Conservation (phyloP, 176 grass and related monocot genomes). For the Oryza meridionalis region DNA sequence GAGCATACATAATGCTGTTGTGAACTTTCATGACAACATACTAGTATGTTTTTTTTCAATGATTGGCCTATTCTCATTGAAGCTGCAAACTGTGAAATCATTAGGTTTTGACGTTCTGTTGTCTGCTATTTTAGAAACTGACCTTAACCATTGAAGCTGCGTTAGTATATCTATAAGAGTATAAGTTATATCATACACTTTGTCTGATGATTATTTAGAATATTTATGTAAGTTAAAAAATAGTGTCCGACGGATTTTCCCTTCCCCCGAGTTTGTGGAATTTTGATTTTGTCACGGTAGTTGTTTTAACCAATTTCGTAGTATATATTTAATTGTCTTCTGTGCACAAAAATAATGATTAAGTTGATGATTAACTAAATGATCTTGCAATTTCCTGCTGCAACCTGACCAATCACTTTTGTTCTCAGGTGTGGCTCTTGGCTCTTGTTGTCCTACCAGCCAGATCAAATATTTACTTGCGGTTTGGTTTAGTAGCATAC, state of each 20-base stretch:
- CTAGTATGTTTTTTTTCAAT: neutral
- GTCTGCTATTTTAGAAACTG: neutral
- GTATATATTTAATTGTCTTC: neutral
- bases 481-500: constrained; percentile 77
- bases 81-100: neutral
- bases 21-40: neutral
- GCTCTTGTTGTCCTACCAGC: constrained; percentile 93
- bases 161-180: neutral
- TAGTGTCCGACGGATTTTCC: neutral
- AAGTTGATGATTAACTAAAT: constrained; percentile 21
- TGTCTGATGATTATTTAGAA: neutral
- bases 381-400: neutral
- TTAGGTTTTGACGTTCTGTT: neutral
- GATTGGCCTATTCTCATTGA: neutral
- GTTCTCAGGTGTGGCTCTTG: constrained; percentile 90
- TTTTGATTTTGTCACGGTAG: neutral
- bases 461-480: constrained; percentile 95
- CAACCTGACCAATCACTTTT: neutral
- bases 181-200: neutral
- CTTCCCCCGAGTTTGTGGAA: neutral
- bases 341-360: constrained; percentile 9
- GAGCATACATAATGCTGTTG: neutral
- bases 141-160: neutral
- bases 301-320: neutral
- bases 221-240: neutral